Evolutionary conservation across 805 yeast species (phyloP), one percentile per base, ranked within the genome.

Genomic region (Vanderwaltozyma polyspora): DNA sequence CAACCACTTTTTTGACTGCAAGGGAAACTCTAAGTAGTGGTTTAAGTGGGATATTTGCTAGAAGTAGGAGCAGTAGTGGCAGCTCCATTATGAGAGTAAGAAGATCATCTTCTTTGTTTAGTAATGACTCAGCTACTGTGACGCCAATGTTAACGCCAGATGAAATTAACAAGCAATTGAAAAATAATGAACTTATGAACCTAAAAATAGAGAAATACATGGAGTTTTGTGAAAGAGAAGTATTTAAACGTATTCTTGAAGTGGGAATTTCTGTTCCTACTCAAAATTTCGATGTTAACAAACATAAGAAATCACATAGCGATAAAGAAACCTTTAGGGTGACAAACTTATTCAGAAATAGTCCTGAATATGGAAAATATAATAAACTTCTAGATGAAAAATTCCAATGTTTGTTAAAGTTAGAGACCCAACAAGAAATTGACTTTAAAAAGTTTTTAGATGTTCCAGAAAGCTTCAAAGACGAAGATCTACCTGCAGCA

Each of bases 21-120:
- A 46, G 51, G 19, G 61, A 56, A 26, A 39, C 52, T 2, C 37
- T 54, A 17, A 55, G 57, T 30, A 52, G 57, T 28, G 62, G 62
- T 1, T 36, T 57, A 26, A 55, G 60, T 35, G 60, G 60, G 2
- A 52, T 57, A 6, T 57, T 57, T 45, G 52, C 54, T 9, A 41
- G 60, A 15, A 53, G 58, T 32, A 47, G 62, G 29, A 55, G 62
- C 41, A 46, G 51, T 28, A 50, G 55, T 30, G 44, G 40, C 1
- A 45, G 44, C 18, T 41, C 49, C 5, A 34, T 35, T 16, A 42
- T 46, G 28, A 39, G 55, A 14, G 43, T 37, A 13, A 48, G 59
- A 34, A 41, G 60, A 28, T 54, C 59, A 3, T 52, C 57, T 2
- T 55, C 60, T 3, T 25, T 52, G 8, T 43, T 52, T 21, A 52